Base-by-base conservation (phyloP, 176 grass and related monocot species). In the bread wheat (Triticum aestivum) region DNA sequence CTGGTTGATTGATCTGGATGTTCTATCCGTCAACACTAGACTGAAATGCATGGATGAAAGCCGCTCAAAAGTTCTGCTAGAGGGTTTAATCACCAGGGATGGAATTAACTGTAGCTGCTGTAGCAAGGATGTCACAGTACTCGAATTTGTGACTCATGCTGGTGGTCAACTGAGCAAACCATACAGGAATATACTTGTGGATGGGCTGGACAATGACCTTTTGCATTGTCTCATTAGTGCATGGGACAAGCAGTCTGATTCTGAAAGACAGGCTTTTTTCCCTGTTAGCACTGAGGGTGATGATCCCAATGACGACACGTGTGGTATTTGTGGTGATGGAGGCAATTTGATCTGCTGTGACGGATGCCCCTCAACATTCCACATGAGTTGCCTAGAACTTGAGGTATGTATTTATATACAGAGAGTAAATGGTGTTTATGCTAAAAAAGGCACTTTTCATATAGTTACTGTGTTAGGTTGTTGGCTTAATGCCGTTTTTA, bases 321-420 rank as follows among this genome's bases (percentile, higher is more conserved):
- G 97, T 92, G 94, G 97, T 66, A 92, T 99, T 85, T 99, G 97
- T 18, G 91, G 97, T 2, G 97, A 99, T 93, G 97, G 97, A 52
- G 97, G 97, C 39, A 79, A 90, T 88, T 85, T 99, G 85, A 92
- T 99, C 79, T 99, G 97, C 78, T 99, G 97, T 83, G 97, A 99
- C 56, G 88, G 90, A 77, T 99, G 97, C 69, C 97, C 97, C 34
- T 96, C 97, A 47, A 96, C 97, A 39, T 98, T 98, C 81, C 97
- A 98, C 91, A 88, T 98, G 85, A 87, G 79, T 54, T 98, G 97
- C 78, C 84, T 98, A 82, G 92, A 92, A 82, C 87, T 98, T 5
- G 82, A 95, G 91, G 94, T 95, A 90, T 56, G 18, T 69, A 79
- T 73, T 83, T 79, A 56, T 32, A 82, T 82, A 32, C 26, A 82